phyloP scores from a whole-genome alignment of 176 grass and related monocot genomes.

The Carex kokanica region DNA sequence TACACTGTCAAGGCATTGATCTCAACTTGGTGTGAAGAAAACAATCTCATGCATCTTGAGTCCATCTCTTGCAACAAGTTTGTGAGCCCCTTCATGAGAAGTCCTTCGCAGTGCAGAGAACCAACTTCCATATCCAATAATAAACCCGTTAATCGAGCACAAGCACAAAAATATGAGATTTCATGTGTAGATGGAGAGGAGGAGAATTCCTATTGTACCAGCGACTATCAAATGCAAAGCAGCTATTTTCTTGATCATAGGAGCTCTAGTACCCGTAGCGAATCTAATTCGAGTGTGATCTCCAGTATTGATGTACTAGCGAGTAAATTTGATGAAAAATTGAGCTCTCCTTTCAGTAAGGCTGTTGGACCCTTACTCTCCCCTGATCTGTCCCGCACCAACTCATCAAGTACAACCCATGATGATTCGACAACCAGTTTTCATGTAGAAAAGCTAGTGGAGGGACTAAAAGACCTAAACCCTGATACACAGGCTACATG shows the following conservation, averaged over 20 bases:
- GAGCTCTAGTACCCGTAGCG: conserved; percentile 34
- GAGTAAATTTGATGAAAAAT: conserved; percentile 40
- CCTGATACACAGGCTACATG: conserved; percentile 34
- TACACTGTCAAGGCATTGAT: conserved; percentile 50
- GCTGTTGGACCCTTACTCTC: neutral
- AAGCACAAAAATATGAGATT: conserved; percentile 27
- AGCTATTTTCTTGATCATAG: conserved; percentile 26
- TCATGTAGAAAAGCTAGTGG: conserved; percentile 31
- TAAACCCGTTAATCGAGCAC: conserved; percentile 23
- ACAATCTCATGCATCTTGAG: conserved; percentile 29
- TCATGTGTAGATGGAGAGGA: conserved; percentile 12
- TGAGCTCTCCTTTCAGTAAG: conserved; percentile 20
- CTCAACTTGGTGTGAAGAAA: conserved; percentile 39
- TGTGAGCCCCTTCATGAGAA: conserved; percentile 17
- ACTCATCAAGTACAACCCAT: neutral
- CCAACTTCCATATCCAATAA: conserved; percentile 20
- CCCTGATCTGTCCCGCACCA: neutral
- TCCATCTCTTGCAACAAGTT: neutral
- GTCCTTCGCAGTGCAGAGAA: conserved; percentile 14
- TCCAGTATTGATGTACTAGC: conserved; percentile 33
- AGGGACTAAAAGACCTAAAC: conserved; percentile 29
- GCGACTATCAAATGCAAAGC: conserved; percentile 18
- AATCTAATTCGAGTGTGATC: conserved; percentile 45
- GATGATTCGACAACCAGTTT: conserved; percentile 27
- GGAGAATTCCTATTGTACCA: conserved; percentile 11